Conservation (phyloP, 106 monocot genomes). For the Dioscorea dumetorum region DNA sequence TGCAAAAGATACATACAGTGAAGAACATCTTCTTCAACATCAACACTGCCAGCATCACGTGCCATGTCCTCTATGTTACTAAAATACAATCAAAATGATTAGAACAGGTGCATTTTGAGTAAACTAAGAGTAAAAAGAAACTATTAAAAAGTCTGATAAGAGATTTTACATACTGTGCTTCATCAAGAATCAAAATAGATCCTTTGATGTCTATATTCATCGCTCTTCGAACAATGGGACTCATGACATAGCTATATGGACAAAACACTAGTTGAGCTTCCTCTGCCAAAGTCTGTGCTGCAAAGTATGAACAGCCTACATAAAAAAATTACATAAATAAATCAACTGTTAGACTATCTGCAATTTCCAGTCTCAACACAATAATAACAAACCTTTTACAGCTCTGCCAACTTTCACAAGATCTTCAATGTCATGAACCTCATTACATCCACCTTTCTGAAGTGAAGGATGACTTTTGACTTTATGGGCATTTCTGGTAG, state of each 20-base stretch:
- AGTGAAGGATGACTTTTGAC: slow-evolving; percentile 72
- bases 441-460: slow-evolving; percentile 75
- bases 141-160: no score
- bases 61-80: slow-evolving; percentile 98
- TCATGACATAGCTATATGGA: slow-evolving; percentile 91
- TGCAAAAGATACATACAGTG: slow-evolving; percentile 32
- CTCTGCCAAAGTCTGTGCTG: slow-evolving; percentile 69
- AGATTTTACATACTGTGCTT: slow-evolving; percentile 76
- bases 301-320: slow-evolving; percentile 97
- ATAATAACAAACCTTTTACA: slow-evolving; percentile 62
- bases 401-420: slow-evolving; percentile 73
- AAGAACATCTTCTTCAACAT: slow-evolving; percentile 85
- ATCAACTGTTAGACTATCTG: no score
- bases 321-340: slow-evolving; percentile 1
- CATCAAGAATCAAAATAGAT: slow-evolving; percentile 84
- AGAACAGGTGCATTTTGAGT: background rate
- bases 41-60: slow-evolving; percentile 85
- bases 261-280: slow-evolving; percentile 91
- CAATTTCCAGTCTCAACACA: background rate
- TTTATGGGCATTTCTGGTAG: slow-evolving; percentile 80
- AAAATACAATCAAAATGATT: slow-evolving; percentile 3
- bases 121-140: no score
- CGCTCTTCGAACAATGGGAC: slow-evolving; percentile 87
- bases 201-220: slow-evolving; percentile 96
- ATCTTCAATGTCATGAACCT: slow-evolving; percentile 98